phyloP scores from a whole-genome alignment of 768 basidiomycete genomes.

The Suillus occidentalis region DNA sequence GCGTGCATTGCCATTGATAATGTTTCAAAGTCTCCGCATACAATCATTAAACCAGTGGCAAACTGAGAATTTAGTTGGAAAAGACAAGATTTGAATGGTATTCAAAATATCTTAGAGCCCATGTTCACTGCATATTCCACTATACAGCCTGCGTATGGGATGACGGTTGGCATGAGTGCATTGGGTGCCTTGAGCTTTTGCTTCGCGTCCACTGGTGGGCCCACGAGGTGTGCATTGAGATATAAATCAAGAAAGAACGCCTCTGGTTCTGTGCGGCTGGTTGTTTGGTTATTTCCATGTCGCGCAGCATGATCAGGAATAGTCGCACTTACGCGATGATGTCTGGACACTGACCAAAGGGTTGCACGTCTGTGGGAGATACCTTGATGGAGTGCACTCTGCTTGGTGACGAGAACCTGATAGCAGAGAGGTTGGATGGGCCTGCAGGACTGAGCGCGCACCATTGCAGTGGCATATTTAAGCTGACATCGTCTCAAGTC shows the following conservation, averaged over 20 bases:
- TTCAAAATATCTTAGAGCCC: conserved; percentile 55
- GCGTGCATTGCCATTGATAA: conserved; percentile 65
- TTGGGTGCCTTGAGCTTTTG: conserved; percentile 67
- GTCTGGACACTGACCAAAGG: conserved; percentile 61
- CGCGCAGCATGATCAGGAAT: conserved; percentile 4
- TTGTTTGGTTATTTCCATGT: conserved; percentile 12
- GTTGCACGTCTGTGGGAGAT: conserved; percentile 63
- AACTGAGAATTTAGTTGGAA: conserved; percentile 41
- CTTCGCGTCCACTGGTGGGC: conserved; percentile 43
- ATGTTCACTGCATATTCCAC: conserved; percentile 69
- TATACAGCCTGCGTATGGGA: conserved; percentile 70
- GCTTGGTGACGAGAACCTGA: conserved; percentile 70
- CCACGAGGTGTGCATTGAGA: conserved; percentile 66
- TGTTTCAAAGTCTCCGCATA: conserved; percentile 70
- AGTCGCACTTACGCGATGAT: conserved; percentile 55
- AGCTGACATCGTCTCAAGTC: not conserved
- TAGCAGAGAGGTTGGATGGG: conserved; percentile 59
- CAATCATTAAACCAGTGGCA: conserved; percentile 76
- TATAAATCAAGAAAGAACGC: conserved; percentile 74
- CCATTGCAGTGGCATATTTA: conserved; percentile 64
- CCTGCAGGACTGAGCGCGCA: conserved; percentile 60
- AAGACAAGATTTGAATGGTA: not conserved
- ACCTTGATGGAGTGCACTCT: conserved; percentile 67
- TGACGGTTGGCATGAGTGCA: conserved; percentile 66
- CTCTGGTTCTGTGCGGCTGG: conserved; percentile 67